Evolutionary conservation across 306 rosid genomes (phyloP), one percentile per base, ranked within the genome.

Genomic region (Vachellia collinsii): DNA sequence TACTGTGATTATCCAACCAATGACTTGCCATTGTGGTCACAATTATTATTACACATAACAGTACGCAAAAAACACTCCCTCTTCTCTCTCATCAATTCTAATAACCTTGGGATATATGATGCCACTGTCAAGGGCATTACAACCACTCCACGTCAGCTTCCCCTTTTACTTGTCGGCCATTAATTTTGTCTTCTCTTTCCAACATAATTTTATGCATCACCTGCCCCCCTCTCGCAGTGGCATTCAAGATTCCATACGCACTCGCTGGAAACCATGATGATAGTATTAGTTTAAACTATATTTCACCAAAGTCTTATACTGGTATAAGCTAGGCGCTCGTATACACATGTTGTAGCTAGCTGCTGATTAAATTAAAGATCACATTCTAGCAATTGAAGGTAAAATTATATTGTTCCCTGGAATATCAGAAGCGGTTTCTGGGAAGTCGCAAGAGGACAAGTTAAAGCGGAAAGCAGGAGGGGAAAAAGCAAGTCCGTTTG

Each of bases 91-190:
- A 4, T 83, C 48, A 86, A 66, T 70, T 65, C 70, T 84, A 72
- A 73, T 83, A 50, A 69, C 50, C 36, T 47, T 43, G 66, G 54
- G 73, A 86, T 29, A 29, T 29, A 29, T 39, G 77, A 86, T 41
- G 73, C 75, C 88, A 90, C 89, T 83, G 80, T 72, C 46, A 84
- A 78, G 72, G 76, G 87, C 88, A 77, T 75, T 71, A 64, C 81
- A 87, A 88, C 72, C 68, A 54, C 82, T 86, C 89, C 94, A 62
- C 68, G 84, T 86, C 88, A 77, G 83, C 83, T 79, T 77, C 78
- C 83, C 58, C 83, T 89, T 88, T 81, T 50, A 75, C 41, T 81
- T 92, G 97, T 92, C 94, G 94, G 92, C 89, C 94, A 88, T 64
- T 62, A 62, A 5, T 29, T 90, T 88, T 87, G 47, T 58, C 68